Evolutionary conservation across 805 yeast species (phyloP), one percentile per base, ranked within the genome.

Genomic region (Clavispora carvajalis): DNA sequence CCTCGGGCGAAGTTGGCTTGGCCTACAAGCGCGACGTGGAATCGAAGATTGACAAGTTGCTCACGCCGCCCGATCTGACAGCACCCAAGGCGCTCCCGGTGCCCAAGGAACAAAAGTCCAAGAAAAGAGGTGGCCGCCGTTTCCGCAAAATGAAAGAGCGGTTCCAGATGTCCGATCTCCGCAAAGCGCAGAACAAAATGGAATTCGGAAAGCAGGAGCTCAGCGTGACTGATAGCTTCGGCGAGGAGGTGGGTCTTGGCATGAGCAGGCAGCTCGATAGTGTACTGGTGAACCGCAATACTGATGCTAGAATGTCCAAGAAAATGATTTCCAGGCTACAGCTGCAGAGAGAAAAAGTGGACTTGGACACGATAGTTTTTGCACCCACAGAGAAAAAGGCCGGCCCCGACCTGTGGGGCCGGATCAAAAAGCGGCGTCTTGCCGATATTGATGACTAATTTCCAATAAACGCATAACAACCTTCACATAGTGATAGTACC

Each of bases 81-180:
- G 74, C 73, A 1, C 67, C 74, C 12, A 80, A 79, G 43, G 82
- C 90, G 0, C 73, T 89, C 36, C 82, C 91, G 0, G 65, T 75
- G 4, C 97, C 96, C 0, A 68, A 77, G 13, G 96, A 89, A 40
- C 74, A 72, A 40, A 77, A 80, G 36, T 80, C 91, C 4, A 86
- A 87, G 62, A 85, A 82, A 51, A 71, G 99, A 52, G 97, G 95
- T 1, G 99, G 99, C 1, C 69, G 80, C 48, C 66, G 91, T 41
- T 73, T 84, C 50, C 71, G 95, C 37, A 89, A 88, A 60, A 74
- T 79, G 66, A 88, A 86, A 59, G 85, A 88, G 55, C 80, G 85
- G 54, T 81, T 83, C 62, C 82, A 81, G 53, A 74, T 85, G 73
- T 82, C 95, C 0, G 95, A 89, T 40, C 58, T 85, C 33, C 80